phyloP scores from a whole-genome alignment of 495 filamentous ascomycete species.

The Podospora appendiculata region DNA sequence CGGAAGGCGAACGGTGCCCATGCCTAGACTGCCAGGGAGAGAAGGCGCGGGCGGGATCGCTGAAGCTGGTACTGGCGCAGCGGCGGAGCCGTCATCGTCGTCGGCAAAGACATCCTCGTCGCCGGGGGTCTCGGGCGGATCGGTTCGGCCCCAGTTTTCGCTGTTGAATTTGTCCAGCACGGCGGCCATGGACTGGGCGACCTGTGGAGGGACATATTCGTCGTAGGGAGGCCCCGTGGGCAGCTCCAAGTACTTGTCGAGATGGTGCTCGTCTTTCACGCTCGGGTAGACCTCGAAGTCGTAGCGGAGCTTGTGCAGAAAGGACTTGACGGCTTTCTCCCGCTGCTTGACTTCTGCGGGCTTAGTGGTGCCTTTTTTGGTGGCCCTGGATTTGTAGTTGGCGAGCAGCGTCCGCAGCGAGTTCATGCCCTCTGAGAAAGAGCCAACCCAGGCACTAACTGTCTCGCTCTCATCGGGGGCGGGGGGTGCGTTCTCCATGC shows the following conservation, averaged over 20 bases:
- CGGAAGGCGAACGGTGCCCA: conserved; percentile 2
- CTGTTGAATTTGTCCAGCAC: neutral
- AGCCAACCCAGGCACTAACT: neutral
- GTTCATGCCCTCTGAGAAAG: neutral
- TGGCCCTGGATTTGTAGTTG: neutral
- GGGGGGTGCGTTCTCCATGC: neutral
- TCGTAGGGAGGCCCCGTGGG: too few species aligned
- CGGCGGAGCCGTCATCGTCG: neutral
- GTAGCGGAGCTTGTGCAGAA: neutral
- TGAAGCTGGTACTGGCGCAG: neutral
- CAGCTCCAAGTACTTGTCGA: neutral
- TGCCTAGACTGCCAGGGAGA: neutral
- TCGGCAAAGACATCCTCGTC: neutral
- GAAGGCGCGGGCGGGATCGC: neutral
- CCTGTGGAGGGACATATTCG: too few species aligned
- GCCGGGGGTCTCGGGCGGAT: neutral
- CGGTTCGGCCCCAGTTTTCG: neutral
- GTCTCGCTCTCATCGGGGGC: neutral
- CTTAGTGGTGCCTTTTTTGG: neutral
- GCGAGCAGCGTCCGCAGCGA: neutral
- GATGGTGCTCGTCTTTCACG: neutral
- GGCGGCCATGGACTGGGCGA: neutral
- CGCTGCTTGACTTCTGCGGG: neutral
- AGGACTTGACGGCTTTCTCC: neutral
- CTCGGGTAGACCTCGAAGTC: neutral